Evolutionary conservation across 2,329 filamentous ascomycete species (phyloP), one percentile per base, ranked within the genome.

Genomic region (Lasiodiplodia sp.): DNA sequence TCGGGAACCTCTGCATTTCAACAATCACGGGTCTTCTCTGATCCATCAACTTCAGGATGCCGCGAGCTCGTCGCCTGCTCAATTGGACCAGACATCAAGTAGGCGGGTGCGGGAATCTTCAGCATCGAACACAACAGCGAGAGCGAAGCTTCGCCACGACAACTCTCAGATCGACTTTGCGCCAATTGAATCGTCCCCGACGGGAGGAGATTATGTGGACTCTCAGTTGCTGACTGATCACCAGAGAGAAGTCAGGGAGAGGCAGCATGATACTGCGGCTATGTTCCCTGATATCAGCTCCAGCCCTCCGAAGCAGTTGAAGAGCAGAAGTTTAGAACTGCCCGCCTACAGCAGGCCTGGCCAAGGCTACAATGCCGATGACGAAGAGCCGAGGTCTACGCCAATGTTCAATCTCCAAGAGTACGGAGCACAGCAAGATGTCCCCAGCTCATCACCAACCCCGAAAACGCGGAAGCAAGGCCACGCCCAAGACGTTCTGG

Each of bases 141-240:
- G 85, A 57, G 83, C 86, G 21, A 87, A 87, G 69, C 83, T 90
- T 34, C 88, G 91, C 40, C 93, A 97, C 73, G 88, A 97, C 70
- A 87, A 96, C 78, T 96, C 93, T 0, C 93, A 96, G 74, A 86
- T 96, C 31, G 86, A 92, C 53, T 96, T 96, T 74, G 88, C 90
- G 2, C 82, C 88, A 0, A 90, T 95, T 57, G 86, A 87, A 37
- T 88, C 89, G 14, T 88, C 90, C 0, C 81, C 85, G 3, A 80
- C 84, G 4, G 79, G 81, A 16, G 80, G 78, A 0, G 76, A 77
- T 23, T 72, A 75, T 3, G 75, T 85, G 2, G 90, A 92, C 68
- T 93, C 91, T 0, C 93, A 96, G 73, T 80, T 90, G 21, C 82
- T 97, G 60, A 97, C 93, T 0, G 92, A 94, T 44, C 87, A 89